Base-by-base conservation (phyloP, 192 early-diverging fungal species). In the Chytriomyces sp. region DNA sequence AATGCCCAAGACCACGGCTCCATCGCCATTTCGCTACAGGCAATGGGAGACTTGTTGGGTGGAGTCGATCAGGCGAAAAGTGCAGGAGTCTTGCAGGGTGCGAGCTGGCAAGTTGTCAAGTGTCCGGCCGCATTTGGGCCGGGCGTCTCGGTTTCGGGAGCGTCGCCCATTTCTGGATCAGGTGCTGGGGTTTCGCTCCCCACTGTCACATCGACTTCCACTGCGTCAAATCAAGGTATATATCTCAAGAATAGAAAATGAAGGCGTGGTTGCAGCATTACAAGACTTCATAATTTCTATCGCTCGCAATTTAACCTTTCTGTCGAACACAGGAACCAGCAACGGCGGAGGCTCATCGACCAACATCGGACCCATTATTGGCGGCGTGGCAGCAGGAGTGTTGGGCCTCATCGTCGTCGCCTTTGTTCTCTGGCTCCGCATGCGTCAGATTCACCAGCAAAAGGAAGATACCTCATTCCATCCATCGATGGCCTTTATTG, bases 11-110 rank as follows among this genome's bases (percentile, higher is more conserved):
- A 58, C 28, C 17, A 25, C 31, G 56, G 56, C 17, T 25, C 22
- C 56, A 58, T 58, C 56, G 22, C 56, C 56, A 5, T 58, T 28
- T 58, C 56, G 19, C 14, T 58, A 32, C 56, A 58, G 28, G 56
- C 56, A 3, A 58, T 58, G 56, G 56, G 56, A 14, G 56, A 58
- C 56, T 32, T 58, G 17, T 28, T 58, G 2, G 56, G 56, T 28
- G 56, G 56, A 25, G 56, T 58, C 26, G 31, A 32, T 32, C 12
- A 25, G 17, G 56, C 56, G 19, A 12, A 58, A 28, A 58, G 28
- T 2, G 56, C 56, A 25, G 56, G 56, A 25, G 31, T 58, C 19
- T 17, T 58, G 17, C 31, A 14, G 26, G 28, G 28, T 32, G 56
- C 56, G 3, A 12, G 14, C 14, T 58, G 56, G 56, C 22, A 25